Base-by-base conservation (phyloP, 139 green algal species). In the Asterochloris sp. region DNA sequence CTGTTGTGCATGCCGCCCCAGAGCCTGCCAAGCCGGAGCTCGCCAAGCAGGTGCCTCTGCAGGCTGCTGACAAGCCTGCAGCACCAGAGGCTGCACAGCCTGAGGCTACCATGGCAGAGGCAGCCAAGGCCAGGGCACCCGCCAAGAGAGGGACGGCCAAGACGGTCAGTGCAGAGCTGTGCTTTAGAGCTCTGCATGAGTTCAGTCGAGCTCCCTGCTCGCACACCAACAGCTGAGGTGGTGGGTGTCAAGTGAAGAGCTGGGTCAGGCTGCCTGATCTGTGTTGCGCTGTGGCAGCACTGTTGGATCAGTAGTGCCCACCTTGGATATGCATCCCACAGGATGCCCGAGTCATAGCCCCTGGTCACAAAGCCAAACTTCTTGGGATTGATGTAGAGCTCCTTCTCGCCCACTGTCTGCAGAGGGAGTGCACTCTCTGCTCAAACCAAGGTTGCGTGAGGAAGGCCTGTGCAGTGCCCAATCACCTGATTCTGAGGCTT, bases 261-360 rank as follows among this genome's bases (percentile, higher is more conserved):
- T n/a, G n/a, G n/a, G n/a, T n/a, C 38, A 54, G 38, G 38, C 38
- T 10, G 38, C 6, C 38, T 54, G 38, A 54, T 6, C 38, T 6
- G 6, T 54, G 38, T 6, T 54, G 38, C 6, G 38, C 38, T 54
- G 38, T 54, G 38, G 4, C 38, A 54, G 38, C 38, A 54, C 38
- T 10, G 29, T 69, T 26, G 38, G 47, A 13, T 24, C 15, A 23
- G 19, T 19, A 47, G 12, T 14, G 26, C 60, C 23, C 54, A 84
- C 86, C 83, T 83, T 2, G 78, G 60, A 62, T 88, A 83, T 4
- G 76, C 86, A 11, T 60, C 38, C 60, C 86, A 47, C 29, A 89
- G 68, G 12, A 89, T 79, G 68, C 71, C 62, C 63, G 78, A 84
- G 23, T 78, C 78, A 11, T 64, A 83, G 12, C 73, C 83, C 16